Evolutionary conservation across 192 early-diverging fungal genomes (phyloP).

Genomic region (Umbelopsis isabellina): DNA sequence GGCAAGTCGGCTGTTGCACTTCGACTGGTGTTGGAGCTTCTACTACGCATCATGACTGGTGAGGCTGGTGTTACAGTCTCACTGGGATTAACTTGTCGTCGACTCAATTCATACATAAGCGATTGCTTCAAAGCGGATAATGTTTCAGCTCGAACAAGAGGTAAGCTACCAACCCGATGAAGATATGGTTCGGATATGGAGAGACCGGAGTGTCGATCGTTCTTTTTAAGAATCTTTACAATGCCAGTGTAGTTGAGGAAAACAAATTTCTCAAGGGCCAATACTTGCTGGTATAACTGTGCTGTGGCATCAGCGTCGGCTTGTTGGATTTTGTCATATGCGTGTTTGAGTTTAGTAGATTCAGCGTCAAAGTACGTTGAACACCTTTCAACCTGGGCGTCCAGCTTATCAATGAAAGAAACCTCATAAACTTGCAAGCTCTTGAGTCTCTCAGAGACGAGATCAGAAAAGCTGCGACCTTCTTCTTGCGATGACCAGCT

Average conservation of each 20-base stretch:
- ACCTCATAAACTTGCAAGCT: slow-evolving; percentile 62
- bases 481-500: slow-evolving; percentile 29
- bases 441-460: slow-evolving; percentile 59
- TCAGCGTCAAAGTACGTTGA: slow-evolving; percentile 49
- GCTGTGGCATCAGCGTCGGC: slow-evolving; percentile 36
- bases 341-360: slow-evolving; percentile 29
- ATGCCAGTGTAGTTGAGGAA: slow-evolving; percentile 88
- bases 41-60: slow-evolving; percentile 38
- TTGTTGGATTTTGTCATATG: slow-evolving; percentile 35
- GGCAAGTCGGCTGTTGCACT: slow-evolving; percentile 44
- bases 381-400: slow-evolving; percentile 66
- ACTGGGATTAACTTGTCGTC: slow-evolving; percentile 25
- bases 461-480: slow-evolving; percentile 55
- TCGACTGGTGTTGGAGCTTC: slow-evolving; percentile 24
- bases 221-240: slow-evolving; percentile 86
- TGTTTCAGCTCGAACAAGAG: slow-evolving; percentile 70
- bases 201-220: slow-evolving; percentile 82
- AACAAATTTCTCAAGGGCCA: slow-evolving; percentile 78
- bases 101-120: slow-evolving; percentile 65
- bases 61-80: not conserved
- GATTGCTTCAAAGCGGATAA: slow-evolving; percentile 69
- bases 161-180: slow-evolving; percentile 53
- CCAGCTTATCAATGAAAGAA: slow-evolving; percentile 69
- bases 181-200: slow-evolving; percentile 71
- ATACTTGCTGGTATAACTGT: slow-evolving; percentile 59